phyloP scores from a whole-genome alignment of 495 filamentous ascomycete species.

The Penicillium egyptiacum region DNA sequence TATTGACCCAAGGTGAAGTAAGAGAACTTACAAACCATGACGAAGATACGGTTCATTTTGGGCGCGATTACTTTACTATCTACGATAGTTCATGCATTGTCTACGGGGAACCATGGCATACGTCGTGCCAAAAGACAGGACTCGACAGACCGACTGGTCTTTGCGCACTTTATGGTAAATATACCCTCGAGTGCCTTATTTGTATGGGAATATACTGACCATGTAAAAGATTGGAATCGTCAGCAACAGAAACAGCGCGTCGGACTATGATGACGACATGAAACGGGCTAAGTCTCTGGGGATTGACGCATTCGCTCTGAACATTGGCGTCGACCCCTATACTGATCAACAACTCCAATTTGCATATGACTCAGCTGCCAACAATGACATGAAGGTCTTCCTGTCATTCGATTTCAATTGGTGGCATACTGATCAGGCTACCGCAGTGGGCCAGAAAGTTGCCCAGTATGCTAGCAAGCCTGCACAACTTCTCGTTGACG shows the following conservation, averaged over 20 bases:
- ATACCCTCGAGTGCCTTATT: background rate
- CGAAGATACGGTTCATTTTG: background rate
- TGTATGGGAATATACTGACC: background rate
- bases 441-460: conserved; percentile 48
- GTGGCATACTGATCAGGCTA: conserved; percentile 46
- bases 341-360: conserved; percentile 53
- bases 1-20: background rate
- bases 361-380: conserved; percentile 57
- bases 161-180: conserved; percentile 60
- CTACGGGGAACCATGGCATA: background rate
- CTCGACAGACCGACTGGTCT: conserved; percentile 46
- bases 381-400: conserved; percentile 59
- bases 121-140: background rate
- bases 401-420: conserved; percentile 63
- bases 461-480: conserved; percentile 46
- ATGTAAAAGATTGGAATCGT: conserved; percentile 51
- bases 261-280: conserved; percentile 60
- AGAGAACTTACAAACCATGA: background rate
- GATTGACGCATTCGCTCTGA: conserved; percentile 62
- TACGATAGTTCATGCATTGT: conserved; percentile 1
- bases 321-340: conserved; percentile 54
- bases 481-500: conserved; percentile 55
- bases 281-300: conserved; percentile 51
- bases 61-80: background rate
- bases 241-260: conserved; percentile 46